phyloP scores from a whole-genome alignment of 331 rosid genomes.

The Malus hybrid region DNA sequence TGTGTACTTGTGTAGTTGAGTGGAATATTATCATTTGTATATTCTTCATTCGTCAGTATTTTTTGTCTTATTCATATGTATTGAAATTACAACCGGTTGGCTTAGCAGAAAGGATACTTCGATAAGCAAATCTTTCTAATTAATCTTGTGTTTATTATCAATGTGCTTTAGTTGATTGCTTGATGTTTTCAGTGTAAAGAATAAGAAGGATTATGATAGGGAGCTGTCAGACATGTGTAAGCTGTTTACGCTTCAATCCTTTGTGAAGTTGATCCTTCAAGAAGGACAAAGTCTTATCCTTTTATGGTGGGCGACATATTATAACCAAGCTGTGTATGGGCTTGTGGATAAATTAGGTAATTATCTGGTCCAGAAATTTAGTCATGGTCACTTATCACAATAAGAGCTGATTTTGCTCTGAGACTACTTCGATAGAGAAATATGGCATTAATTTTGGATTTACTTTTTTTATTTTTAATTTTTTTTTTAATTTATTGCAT shows the following conservation, averaged over 20 bases:
- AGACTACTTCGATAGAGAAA: too few species aligned
- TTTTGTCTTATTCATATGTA: neutral
- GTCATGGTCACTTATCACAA: slow-evolving; percentile 4
- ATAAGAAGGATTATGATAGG: slow-evolving; percentile 50
- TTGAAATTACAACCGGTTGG: neutral
- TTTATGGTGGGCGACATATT: slow-evolving; percentile 86
- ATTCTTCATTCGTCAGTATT: neutral
- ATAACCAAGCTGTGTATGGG: slow-evolving; percentile 89
- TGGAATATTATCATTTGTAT: neutral
- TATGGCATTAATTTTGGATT: neutral
- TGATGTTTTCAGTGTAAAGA: slow-evolving; percentile 37
- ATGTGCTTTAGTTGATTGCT: slow-evolving; percentile 10
- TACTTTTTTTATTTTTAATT: neutral
- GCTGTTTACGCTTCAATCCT: slow-evolving; percentile 74
- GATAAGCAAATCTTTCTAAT: neutral
- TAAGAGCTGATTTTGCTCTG: neutral
- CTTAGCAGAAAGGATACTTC: neutral
- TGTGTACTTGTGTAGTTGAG: neutral
- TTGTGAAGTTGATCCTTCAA: slow-evolving; percentile 81
- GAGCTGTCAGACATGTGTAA: slow-evolving; percentile 79
- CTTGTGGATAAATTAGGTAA: slow-evolving; percentile 85
- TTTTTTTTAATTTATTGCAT: slow-evolving; percentile 10
- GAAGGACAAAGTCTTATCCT: slow-evolving; percentile 98
- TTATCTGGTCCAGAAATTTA: slow-evolving; percentile 16
- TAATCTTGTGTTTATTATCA: neutral